These are phyloP conservation scores for Saprolegnia parasitica DNA, from an alignment of 352 stramenopile species.

Conservation along the genomic window DNA sequence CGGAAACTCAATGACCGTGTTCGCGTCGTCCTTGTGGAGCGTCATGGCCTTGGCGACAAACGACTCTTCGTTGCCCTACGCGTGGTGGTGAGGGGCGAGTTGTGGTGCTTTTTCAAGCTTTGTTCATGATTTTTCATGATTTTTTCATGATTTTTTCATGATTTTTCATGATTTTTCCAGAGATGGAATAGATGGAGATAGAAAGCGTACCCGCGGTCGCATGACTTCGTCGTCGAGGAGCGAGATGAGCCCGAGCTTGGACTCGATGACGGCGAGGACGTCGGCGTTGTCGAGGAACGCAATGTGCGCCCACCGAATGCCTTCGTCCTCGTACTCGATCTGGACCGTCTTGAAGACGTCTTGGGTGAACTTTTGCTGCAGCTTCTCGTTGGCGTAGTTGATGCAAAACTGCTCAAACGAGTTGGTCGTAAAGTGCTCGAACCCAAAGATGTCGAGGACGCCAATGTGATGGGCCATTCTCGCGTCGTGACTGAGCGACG, in stretches of 20 bases:
- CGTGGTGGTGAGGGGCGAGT: neutral
- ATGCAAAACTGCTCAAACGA: slow-evolving; percentile 84
- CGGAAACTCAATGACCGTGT: slow-evolving; percentile 78
- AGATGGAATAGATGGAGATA: slow-evolving; percentile 78
- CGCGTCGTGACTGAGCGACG: slow-evolving; percentile 66
- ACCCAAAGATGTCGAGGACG: slow-evolving; percentile 99
- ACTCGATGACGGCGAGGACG: slow-evolving; percentile 84
- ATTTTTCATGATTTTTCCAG: too few species aligned
- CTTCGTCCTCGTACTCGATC: slow-evolving; percentile 83
- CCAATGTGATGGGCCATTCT: slow-evolving; percentile 87
- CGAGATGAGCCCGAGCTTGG: slow-evolving; percentile 78
- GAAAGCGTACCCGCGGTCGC: slow-evolving; percentile 68
- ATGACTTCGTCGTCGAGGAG: slow-evolving; percentile 87
- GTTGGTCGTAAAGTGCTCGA: slow-evolving; percentile 97
- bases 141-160: too few species aligned
- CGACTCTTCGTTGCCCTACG: slow-evolving; percentile 71
- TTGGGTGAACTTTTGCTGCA: slow-evolving; percentile 87
- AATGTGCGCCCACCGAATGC: slow-evolving; percentile 93
- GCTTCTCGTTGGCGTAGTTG: slow-evolving; percentile 81
- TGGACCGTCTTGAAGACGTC: slow-evolving; percentile 88
- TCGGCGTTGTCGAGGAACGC: slow-evolving; percentile 87
- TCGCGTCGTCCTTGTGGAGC: slow-evolving; percentile 74
- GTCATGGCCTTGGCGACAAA: slow-evolving; percentile 70
- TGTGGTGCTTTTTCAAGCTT: too few species aligned
- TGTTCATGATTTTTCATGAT: too few species aligned